Conservation (phyloP, 148 eudicot species). For the Chenopodium formosanum region DNA sequence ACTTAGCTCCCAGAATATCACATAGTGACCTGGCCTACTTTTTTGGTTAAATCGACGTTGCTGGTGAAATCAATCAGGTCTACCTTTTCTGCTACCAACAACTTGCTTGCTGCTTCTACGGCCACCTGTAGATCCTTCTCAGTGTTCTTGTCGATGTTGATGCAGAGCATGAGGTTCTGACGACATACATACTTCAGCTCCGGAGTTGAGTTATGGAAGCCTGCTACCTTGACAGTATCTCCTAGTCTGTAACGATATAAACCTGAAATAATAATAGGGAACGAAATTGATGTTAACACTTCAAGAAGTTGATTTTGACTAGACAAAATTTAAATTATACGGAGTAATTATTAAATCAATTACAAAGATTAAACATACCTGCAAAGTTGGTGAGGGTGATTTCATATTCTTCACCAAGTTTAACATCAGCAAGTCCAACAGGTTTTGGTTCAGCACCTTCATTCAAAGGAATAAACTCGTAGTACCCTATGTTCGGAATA, state of each 20-base stretch:
- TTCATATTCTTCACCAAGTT: conserved; percentile 87
- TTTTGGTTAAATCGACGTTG: conserved; percentile 43
- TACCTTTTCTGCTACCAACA: conserved; percentile 48
- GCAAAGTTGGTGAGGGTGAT: conserved; percentile 74
- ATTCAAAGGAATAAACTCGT: conserved; percentile 73
- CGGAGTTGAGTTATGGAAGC: conserved; percentile 88
- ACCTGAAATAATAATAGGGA: conserved; percentile 41
- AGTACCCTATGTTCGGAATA: conserved; percentile 80
- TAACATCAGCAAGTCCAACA: conserved; percentile 71
- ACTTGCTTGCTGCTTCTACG: conserved; percentile 63
- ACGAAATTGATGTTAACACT: background rate
- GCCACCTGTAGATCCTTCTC: conserved; percentile 78
- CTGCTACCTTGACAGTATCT: conserved; percentile 67
- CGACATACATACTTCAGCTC: conserved; percentile 79
- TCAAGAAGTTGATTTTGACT: background rate
- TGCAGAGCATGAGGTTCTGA: conserved; percentile 62
- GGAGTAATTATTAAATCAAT: too few species aligned
- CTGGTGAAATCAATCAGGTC: conserved; percentile 87
- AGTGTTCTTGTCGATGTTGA: conserved; percentile 96
- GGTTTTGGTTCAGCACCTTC: conserved; percentile 49
- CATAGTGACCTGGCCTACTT: conserved; percentile 84
- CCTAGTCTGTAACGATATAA: conserved; percentile 84
- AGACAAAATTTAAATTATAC: background rate
- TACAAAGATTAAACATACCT: conserved; percentile 41
- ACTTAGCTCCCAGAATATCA: conserved; percentile 80